Evolutionary conservation across 179 eudicot genomes (phyloP).

Genomic region (Patellifolia procumbens): DNA sequence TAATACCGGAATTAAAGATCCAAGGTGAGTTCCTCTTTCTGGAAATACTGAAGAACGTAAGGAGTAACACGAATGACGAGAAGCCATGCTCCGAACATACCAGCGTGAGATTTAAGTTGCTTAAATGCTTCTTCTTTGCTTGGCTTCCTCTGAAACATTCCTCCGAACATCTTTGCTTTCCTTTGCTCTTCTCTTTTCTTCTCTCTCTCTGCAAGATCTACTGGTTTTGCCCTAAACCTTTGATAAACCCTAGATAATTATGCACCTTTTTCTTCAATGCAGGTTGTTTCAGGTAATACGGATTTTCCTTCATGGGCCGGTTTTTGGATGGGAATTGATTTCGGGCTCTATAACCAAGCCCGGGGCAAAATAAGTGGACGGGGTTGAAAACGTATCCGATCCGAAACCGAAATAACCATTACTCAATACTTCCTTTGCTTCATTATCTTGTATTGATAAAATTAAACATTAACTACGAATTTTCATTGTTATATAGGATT

Average conservation of each 20-base stretch:
- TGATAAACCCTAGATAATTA: constrained; percentile 25
- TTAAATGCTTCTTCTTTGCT: constrained; percentile 69
- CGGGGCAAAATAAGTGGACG: too few species aligned
- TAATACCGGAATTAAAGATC: constrained; percentile 41
- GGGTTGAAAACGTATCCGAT: too few species aligned
- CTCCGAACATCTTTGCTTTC: constrained; percentile 65
- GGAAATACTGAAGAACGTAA: constrained; percentile 59
- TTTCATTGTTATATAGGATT: too few species aligned
- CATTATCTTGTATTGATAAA: too few species aligned
- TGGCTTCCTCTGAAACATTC: constrained; percentile 66
- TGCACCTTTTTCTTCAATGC: not conserved
- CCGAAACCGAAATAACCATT: too few species aligned
- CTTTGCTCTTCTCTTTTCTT: not conserved
- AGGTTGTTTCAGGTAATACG: not conserved
- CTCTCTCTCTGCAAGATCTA: not conserved
- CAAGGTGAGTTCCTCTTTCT: constrained; percentile 60
- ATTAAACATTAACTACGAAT: too few species aligned
- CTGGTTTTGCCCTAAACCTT: not conserved
- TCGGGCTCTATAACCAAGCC: not conserved
- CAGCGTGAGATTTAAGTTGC: constrained; percentile 51
- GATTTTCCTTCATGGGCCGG: not conserved
- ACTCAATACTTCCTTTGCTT: too few species aligned
- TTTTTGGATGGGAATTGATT: not conserved
- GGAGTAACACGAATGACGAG: constrained; percentile 65
- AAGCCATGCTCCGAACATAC: constrained; percentile 69